Evolutionary conservation across 1,284 basidiomycete genomes (phyloP), one percentile per base, ranked within the genome.

Genomic region (Thecaphora thlaspeos): DNA sequence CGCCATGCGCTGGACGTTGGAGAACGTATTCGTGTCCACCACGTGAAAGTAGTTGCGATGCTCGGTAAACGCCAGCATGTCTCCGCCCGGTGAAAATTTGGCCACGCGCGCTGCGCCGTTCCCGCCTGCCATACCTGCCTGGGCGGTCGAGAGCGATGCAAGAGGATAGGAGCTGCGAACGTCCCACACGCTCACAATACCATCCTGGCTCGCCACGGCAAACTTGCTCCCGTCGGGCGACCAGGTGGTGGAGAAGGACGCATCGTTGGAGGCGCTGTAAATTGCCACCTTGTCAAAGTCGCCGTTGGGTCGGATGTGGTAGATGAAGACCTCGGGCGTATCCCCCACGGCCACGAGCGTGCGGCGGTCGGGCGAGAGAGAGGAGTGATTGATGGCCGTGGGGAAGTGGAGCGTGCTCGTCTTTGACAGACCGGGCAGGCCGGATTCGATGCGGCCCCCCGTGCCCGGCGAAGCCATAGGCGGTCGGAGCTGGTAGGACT

Each of bases 301-400:
- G 15, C 69, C 66, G n/a, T 51, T 51, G 0, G 51, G 46, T 11
- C 52, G 43, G 3, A 70, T 53, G 28, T 51, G 46, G 36, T 61
- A 55, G 43, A 70, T 83, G 72, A 86, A 87, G 10, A 91, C 85
- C 53, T 89, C 85, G 30, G 86, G 83, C 4, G 89, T 90, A 75
- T 93, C 90, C 10, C 91, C 90, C 0, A 91, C 90, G 0, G 88
- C 89, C 1, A 92, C 83, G 1, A 93, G 82, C 0, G 87, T 90
- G 30, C 86, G 84, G 1, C 88, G 88, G 70, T 91, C 88, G 0
- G 89, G 89, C 2, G 89, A 90, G 67, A 93, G 46, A 2, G 68
- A 68, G 1, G 66, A 61, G 39, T 68, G 65, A 34, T 70, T 70
- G 48, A 72, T 53, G 15, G 60, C 61, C 0, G 70, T 66, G 8